phyloP scores from a whole-genome alignment of 2,329 filamentous ascomycete species.

The Beauveria brongniartii region DNA sequence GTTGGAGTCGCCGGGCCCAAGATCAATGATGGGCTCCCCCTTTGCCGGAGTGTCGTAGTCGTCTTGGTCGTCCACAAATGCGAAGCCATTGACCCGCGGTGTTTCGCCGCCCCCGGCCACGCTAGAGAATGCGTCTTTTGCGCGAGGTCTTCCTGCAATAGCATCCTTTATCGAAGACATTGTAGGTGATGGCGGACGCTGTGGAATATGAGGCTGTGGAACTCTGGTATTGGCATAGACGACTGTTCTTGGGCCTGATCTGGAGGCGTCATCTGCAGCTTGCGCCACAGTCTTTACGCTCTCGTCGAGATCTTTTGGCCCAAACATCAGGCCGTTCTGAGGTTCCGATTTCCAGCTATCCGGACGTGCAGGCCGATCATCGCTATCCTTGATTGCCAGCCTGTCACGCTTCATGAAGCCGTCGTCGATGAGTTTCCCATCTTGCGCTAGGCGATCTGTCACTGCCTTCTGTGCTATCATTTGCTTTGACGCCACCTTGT shows the following conservation, averaged over 20 bases:
- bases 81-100: conserved; percentile 84
- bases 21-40: conserved; percentile 38
- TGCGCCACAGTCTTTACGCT: conserved; percentile 55
- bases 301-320: conserved; percentile 57
- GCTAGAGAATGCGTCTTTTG: conserved; percentile 52
- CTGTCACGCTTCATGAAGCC: conserved; percentile 46
- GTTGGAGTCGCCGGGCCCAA: conserved; percentile 52
- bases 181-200: conserved; percentile 65
- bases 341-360: conserved; percentile 69
- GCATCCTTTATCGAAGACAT: conserved; percentile 78
- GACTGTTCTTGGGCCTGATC: conserved; percentile 68
- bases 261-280: conserved; percentile 60
- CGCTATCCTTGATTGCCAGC: conserved; percentile 57
- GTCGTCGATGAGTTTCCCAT: conserved; percentile 43
- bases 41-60: conserved; percentile 33
- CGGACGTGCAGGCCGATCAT: conserved; percentile 66
- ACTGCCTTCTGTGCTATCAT: conserved; percentile 61
- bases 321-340: conserved; percentile 84
- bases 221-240: conserved; percentile 79
- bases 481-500: conserved; percentile 77
- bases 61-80: conserved; percentile 81
- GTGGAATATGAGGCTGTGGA: conserved; percentile 38
- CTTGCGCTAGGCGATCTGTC: conserved; percentile 42
- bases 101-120: conserved; percentile 61
- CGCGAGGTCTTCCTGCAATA: conserved; percentile 63